Percentiles rank a stretch among this genome's conserved stretches.
Conservation (phyloP, 768 basidiomycete genomes). For the Termitomyces sp. region DNA sequence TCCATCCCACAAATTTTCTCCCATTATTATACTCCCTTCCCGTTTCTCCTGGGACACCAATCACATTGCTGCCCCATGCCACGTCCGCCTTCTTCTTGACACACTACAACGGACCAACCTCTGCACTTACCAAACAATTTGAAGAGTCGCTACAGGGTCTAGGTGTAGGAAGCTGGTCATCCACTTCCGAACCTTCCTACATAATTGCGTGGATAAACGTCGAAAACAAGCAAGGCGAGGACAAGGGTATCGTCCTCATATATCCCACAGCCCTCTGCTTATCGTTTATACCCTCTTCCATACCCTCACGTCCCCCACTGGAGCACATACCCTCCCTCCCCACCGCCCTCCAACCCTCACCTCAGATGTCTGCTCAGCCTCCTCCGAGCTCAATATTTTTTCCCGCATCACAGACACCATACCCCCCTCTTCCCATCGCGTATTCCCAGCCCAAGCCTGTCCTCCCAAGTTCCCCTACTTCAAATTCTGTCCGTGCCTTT, state of each 20-base stretch:
- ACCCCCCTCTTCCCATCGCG: background rate
- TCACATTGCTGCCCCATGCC: constrained; percentile 63
- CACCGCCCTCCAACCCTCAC: constrained; percentile 50
- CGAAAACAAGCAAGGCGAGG: constrained; percentile 74
- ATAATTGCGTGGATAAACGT: constrained; percentile 72
- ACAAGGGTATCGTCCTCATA: constrained; percentile 70
- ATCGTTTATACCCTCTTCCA: constrained; percentile 26
- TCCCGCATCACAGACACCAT: background rate
- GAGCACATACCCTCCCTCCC: constrained; percentile 60
- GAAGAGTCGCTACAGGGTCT: constrained; percentile 55
- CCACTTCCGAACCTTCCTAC: constrained; percentile 18
- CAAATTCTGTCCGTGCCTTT: constrained; percentile 33
- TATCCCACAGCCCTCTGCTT: constrained; percentile 64
- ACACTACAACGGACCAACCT: constrained; percentile 63
- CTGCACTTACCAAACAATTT: constrained; percentile 58
- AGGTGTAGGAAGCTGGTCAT: constrained; percentile 30
- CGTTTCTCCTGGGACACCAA: constrained; percentile 55
- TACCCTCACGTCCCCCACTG: constrained; percentile 38
- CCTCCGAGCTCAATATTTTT: background rate
- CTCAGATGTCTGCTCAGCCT: constrained; percentile 18
- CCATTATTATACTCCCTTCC: constrained; percentile 40
- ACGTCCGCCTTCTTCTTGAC: constrained; percentile 70
- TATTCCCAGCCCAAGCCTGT: constrained; percentile 19
- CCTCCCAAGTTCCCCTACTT: constrained; percentile 23
- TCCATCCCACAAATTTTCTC: constrained; percentile 52